phyloP scores from a whole-genome alignment of 306 rosid species.

The Notholithocarpus densiflorus region DNA sequence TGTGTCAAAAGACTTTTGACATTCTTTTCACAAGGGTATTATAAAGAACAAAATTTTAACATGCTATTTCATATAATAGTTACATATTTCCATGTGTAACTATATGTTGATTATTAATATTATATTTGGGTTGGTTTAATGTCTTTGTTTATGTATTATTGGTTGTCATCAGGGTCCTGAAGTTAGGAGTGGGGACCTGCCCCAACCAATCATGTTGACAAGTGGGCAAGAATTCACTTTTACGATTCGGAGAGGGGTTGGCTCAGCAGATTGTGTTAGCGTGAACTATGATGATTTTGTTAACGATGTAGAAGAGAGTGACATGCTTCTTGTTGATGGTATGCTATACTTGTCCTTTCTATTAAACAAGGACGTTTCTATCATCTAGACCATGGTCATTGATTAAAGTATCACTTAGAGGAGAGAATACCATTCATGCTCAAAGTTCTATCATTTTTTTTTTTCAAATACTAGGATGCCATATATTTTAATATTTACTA shows the following conservation, averaged over 20 bases:
- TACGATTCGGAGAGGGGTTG: slow-evolving; percentile 77
- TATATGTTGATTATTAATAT: background rate
- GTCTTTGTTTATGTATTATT: slow-evolving; percentile 3
- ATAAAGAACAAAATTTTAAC: background rate
- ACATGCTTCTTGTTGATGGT: slow-evolving; percentile 96
- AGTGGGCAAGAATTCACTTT: slow-evolving; percentile 86
- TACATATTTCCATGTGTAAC: background rate
- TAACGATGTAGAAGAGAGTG: slow-evolving; percentile 83
- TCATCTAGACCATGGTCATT: background rate
- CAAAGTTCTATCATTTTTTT: background rate
- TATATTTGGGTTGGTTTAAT: background rate
- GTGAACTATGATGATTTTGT: slow-evolving; percentile 94
- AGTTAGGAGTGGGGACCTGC: slow-evolving; percentile 95
- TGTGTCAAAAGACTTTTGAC: too few species aligned
- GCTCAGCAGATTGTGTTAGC: slow-evolving; percentile 77
- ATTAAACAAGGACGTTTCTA: background rate
- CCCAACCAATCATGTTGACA: slow-evolving; percentile 58
- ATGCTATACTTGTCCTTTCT: background rate
- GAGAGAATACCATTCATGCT: background rate
- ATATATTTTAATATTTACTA: background rate
- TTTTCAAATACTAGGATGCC: background rate
- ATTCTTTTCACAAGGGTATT: background rate
- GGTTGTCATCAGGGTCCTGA: slow-evolving; percentile 72
- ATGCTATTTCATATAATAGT: background rate
- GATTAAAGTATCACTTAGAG: background rate